These are phyloP conservation scores for Eucalyptus victrix DNA, from an alignment of 345 rosid genomes.

Conservation along the genomic window DNA sequence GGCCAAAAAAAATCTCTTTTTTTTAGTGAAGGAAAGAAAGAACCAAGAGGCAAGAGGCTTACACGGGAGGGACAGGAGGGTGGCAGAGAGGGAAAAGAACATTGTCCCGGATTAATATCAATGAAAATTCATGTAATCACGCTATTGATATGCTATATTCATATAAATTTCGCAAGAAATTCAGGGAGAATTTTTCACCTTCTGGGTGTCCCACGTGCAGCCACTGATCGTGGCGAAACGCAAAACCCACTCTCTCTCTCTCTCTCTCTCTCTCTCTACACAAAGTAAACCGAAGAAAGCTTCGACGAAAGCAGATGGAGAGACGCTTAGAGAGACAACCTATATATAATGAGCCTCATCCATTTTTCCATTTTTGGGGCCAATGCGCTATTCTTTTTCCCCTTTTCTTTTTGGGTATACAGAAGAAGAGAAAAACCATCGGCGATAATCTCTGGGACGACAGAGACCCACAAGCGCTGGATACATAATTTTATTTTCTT, in stretches of 20 bases:
- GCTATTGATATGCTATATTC: neutral
- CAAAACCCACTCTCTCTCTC: neutral
- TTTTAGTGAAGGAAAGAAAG: neutral
- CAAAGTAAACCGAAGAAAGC: neutral
- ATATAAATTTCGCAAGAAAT: neutral
- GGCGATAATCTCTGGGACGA: neutral
- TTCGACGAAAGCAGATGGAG: neutral
- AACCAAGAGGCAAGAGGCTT: neutral
- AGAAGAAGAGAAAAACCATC: neutral
- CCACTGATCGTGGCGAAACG: conserved; percentile 41
- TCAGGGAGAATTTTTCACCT: conserved; percentile 21
- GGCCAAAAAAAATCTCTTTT: neutral
- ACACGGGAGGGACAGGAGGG: neutral
- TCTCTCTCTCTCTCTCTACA: conserved; percentile 1
- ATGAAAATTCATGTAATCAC: neutral
- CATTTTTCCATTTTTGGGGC: neutral
- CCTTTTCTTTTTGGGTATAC: neutral
- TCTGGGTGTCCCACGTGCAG: conserved; percentile 50
- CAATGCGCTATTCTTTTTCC: neutral
- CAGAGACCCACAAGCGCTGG: neutral
- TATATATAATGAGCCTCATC: neutral
- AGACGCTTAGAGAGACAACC: neutral
- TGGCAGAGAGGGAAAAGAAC: neutral
- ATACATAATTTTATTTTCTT: neutral
- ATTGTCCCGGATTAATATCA: neutral